These are phyloP conservation scores for Psilocybe subaeruginosa DNA, from an alignment of 768 basidiomycete species.

Conservation along the genomic window DNA sequence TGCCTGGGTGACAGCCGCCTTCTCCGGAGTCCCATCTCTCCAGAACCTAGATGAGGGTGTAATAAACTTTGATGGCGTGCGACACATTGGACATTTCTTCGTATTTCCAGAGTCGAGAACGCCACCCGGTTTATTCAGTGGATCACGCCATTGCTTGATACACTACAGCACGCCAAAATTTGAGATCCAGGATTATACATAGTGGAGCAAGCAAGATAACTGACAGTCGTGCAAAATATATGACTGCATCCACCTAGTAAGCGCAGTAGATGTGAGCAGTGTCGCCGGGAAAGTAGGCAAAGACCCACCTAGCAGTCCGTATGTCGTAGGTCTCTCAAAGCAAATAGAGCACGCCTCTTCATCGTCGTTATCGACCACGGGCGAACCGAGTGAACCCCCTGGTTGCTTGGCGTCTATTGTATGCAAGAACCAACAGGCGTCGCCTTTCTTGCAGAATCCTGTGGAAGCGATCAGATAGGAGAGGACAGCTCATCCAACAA, in stretches of 20 bases:
- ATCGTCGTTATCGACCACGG: conserved; percentile 35
- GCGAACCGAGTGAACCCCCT: conserved; percentile 16
- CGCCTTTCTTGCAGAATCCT: conserved; percentile 77
- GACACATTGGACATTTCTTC: conserved; percentile 83
- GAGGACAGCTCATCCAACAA: neutral
- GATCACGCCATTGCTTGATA: conserved; percentile 78
- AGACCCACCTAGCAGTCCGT: conserved; percentile 65
- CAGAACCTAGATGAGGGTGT: conserved; percentile 76
- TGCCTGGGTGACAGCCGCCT: conserved; percentile 48
- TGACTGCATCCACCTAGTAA: conserved; percentile 70
- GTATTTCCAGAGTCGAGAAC: conserved; percentile 58
- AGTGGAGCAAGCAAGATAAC: conserved; percentile 14
- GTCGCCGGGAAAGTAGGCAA: neutral
- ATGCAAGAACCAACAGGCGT: conserved; percentile 79
- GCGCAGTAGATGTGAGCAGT: neutral
- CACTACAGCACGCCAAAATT: conserved; percentile 47
- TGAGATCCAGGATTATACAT: neutral
- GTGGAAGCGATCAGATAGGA: conserved; percentile 4
- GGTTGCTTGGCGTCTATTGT: conserved; percentile 21
- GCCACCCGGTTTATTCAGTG: conserved; percentile 52
- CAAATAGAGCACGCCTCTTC: conserved; percentile 72
- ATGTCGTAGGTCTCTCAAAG: conserved; percentile 70
- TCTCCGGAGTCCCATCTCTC: conserved; percentile 54
- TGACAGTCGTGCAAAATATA: conserved; percentile 73
- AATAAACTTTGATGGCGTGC: conserved; percentile 65